phyloP scores from a whole-genome alignment of 768 basidiomycete species.

The Trametes gibbosa region DNA sequence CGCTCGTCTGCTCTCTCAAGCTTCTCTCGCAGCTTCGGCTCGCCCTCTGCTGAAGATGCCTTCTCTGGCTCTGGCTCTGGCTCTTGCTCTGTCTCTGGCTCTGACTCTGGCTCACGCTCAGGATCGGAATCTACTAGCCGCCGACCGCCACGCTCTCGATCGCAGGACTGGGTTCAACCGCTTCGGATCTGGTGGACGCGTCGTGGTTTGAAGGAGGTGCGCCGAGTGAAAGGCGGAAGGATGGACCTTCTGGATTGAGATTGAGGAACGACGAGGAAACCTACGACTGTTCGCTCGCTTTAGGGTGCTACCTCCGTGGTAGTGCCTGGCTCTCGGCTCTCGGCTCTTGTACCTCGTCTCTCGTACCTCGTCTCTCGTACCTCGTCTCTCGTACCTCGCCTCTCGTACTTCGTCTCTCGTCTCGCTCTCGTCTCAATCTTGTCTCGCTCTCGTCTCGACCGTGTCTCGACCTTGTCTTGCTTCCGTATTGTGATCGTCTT shows the following conservation, averaged over 20 bases:
- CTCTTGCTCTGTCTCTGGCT: neutral
- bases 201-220: neutral
- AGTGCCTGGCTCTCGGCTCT: no score
- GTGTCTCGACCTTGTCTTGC: no score
- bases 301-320: no score
- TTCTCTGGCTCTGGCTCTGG: neutral
- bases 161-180: neutral
- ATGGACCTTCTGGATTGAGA: neutral
- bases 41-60: neutral
- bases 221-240: neutral
- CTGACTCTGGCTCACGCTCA: neutral
- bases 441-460: no score
- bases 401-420: no score
- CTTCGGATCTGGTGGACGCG: neutral
- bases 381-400: no score
- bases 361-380: no score
- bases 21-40: neutral
- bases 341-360: no score
- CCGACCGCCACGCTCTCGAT: neutral
- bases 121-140: neutral
- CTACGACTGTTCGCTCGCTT: no score
- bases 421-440: no score
- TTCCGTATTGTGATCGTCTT: no score
- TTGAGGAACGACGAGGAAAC: no score
- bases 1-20: neutral